Percentiles rank a stretch among this genome's conserved stretches.
phyloP scores from a whole-genome alignment of 2,329 filamentous ascomycete genomes.

The Fusarium sp. region DNA sequence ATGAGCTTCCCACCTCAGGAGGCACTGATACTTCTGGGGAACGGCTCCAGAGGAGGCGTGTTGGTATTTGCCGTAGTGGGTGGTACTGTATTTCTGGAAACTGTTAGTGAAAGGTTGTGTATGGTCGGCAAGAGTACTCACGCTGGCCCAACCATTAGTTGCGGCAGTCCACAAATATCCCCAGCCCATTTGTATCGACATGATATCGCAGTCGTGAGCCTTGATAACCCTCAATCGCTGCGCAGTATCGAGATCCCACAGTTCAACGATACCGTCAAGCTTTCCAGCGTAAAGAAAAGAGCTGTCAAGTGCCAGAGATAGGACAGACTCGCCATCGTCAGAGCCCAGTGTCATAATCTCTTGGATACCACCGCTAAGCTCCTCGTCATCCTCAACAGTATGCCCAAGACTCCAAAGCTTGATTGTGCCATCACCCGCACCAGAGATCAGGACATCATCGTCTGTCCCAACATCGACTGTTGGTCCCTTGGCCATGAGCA shows the following conservation, averaged over 20 bases:
- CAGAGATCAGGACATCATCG: slow-evolving; percentile 87
- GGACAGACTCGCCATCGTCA: slow-evolving; percentile 71
- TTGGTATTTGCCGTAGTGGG: slow-evolving; percentile 69
- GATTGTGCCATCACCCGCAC: slow-evolving; percentile 92
- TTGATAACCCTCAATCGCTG: slow-evolving; percentile 90
- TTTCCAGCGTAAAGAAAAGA: slow-evolving; percentile 94
- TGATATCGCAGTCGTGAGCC: slow-evolving; percentile 82
- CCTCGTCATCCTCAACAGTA: slow-evolving; percentile 50
- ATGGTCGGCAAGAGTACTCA: slow-evolving; percentile 54
- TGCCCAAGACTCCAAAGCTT: slow-evolving; percentile 83
- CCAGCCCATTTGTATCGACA: slow-evolving; percentile 86
- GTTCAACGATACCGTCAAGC: slow-evolving; percentile 85
- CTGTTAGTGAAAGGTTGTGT: not conserved
- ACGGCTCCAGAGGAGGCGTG: slow-evolving; percentile 61
- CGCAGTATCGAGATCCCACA: slow-evolving; percentile 96
- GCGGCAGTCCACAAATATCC: slow-evolving; percentile 88
- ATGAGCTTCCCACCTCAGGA: slow-evolving; percentile 84
- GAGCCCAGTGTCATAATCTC: slow-evolving; percentile 74
- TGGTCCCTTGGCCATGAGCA: slow-evolving; percentile 82
- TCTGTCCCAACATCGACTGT: slow-evolving; percentile 74
- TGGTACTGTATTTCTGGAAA: slow-evolving; percentile 71
- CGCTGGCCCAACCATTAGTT: slow-evolving; percentile 87
- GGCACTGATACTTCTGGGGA: slow-evolving; percentile 84
- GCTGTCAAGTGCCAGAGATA: slow-evolving; percentile 87
- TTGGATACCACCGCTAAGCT: slow-evolving; percentile 68